A percentile compares a stretch with the other conserved stretches of the same genome.
Conservation (phyloP, 345 rosid genomes). For the Euphorbia pulcherrima region DNA sequence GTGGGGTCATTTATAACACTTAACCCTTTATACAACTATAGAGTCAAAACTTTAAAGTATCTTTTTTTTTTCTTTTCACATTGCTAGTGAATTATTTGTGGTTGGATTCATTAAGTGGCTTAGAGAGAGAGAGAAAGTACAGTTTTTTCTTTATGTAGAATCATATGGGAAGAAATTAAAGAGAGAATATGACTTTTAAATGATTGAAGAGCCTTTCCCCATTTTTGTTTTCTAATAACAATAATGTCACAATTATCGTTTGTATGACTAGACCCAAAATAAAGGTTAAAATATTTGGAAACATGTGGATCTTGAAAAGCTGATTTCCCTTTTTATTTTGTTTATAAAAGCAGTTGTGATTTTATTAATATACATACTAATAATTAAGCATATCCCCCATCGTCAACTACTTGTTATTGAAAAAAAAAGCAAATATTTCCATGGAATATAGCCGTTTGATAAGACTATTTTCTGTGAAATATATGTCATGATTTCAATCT, state of each 20-base stretch:
- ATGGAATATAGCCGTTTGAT: neutral
- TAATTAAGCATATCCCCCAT: constrained; percentile 2
- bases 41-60: no score
- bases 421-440: neutral
- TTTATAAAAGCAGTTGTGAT: neutral
- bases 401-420: neutral
- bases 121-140: no score
- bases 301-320: neutral
- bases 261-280: neutral
- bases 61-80: no score
- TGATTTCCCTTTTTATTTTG: constrained; percentile 1
- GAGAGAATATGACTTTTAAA: neutral
- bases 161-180: no score
- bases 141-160: no score
- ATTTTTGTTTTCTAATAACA: neutral
- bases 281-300: neutral
- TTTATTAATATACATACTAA: neutral
- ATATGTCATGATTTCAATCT: neutral
- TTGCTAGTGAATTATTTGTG: no score
- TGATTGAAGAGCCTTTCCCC: constrained; percentile 1
- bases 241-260: constrained; percentile 7
- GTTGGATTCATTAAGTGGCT: no score
- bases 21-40: no score
- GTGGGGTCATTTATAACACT: no score
- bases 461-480: neutral